These are phyloP conservation scores for Dactylellina drechsleri DNA, from an alignment of 2,329 filamentous ascomycete species.

Conservation along the genomic window DNA sequence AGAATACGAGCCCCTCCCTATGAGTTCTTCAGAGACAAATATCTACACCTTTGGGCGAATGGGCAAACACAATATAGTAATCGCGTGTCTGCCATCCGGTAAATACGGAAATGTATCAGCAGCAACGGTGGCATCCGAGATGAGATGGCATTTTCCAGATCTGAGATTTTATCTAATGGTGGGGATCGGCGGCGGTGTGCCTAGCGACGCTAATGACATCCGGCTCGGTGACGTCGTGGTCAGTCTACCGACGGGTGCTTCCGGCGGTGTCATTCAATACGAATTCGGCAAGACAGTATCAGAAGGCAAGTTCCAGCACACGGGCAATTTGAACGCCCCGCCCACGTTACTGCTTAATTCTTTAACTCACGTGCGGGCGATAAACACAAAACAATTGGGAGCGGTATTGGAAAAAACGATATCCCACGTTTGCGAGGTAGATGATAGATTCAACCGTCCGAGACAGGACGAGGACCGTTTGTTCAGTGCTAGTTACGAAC, in stretches of 20 bases:
- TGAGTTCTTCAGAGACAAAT: conserved; percentile 53
- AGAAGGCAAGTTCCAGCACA: conserved; percentile 9
- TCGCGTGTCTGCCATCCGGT: conserved; percentile 55
- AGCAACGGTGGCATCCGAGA: conserved; percentile 54
- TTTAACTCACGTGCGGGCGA: not conserved
- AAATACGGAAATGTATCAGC: conserved; percentile 44
- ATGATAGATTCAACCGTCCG: conserved; percentile 18
- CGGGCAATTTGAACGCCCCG: conserved; percentile 11
- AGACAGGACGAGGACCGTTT: conserved; percentile 6
- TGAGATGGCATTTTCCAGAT: conserved; percentile 28
- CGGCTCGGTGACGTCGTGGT: conserved; percentile 31
- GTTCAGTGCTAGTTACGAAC: conserved; percentile 18
- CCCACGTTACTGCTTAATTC: conserved; percentile 13
- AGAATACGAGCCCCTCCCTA: conserved; percentile 54
- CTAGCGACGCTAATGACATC: conserved; percentile 3
- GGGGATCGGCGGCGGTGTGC: conserved; percentile 23
- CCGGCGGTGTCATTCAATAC: conserved; percentile 19
- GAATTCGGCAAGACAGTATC: conserved; percentile 28
- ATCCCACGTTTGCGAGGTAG: conserved; percentile 1
- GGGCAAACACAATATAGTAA: conserved; percentile 47
- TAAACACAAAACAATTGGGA: conserved; percentile 2
- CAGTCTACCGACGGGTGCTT: conserved; percentile 5
- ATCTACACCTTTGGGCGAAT: conserved; percentile 57
- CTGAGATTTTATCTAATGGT: conserved; percentile 28
- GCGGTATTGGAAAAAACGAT: not conserved